Evolutionary conservation across 1,284 basidiomycete species (phyloP).

Genomic region (Ustilago lituana): DNA sequence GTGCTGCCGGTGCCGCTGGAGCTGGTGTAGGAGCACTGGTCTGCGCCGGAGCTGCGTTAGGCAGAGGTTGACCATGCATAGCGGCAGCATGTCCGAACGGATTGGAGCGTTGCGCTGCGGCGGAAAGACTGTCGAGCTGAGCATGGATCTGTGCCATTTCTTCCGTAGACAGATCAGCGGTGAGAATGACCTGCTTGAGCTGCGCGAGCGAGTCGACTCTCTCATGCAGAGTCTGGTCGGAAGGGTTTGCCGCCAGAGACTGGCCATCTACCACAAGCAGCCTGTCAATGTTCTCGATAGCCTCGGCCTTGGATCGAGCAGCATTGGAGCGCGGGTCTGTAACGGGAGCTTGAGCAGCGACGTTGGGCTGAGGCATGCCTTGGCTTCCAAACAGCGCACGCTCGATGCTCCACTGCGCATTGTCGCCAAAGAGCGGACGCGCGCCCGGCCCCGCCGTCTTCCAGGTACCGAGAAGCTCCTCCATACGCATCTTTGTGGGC

Average conservation of each 20-base stretch:
- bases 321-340: constrained; percentile 24
- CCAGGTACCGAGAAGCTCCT: constrained; percentile 65
- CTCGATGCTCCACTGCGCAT: constrained; percentile 62
- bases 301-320: constrained; percentile 39
- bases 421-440: constrained; percentile 57
- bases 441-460: constrained; percentile 54
- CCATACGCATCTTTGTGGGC: constrained; percentile 61
- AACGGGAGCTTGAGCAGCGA: constrained; percentile 17
- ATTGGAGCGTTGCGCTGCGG: constrained; percentile 10
- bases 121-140: constrained; percentile 77
- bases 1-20: constrained; percentile 55
- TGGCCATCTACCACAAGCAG: constrained; percentile 53
- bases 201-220: constrained; percentile 67
- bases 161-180: constrained; percentile 77
- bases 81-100: constrained; percentile 59
- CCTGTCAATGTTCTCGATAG: constrained; percentile 59
- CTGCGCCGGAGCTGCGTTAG: constrained; percentile 6
- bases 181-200: constrained; percentile 80
- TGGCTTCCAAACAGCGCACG: constrained; percentile 57
- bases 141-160: constrained; percentile 81
- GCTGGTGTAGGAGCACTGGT: constrained; percentile 4
- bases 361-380: constrained; percentile 42
- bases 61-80: constrained; percentile 29
- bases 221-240: constrained; percentile 29
- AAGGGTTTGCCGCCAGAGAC: constrained; percentile 46